Base-by-base conservation (phyloP, 177 flowering plant species). In the Vitis hybrid region DNA sequence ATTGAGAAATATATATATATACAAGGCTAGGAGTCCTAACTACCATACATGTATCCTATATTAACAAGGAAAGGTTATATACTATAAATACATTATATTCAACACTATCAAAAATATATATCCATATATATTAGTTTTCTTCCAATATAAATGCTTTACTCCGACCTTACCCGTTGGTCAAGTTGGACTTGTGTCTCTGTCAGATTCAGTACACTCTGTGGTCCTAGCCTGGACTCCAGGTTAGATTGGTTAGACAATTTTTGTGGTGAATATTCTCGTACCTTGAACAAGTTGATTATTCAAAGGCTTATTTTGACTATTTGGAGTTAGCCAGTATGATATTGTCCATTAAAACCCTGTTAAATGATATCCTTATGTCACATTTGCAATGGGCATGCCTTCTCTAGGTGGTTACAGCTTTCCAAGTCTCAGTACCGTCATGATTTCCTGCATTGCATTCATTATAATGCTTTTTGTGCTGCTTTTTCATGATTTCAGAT, bases 401-500 rank as follows among this genome's bases (percentile, higher is more conserved):
- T 26, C 13, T 23, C 5, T 60, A 15, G 10, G 9, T 56, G 13
- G 4, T 59, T 59, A 12, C 62, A 59, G 12, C 13, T 34, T 59
- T 5, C 13, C 30, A 12, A 10, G 40, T 11, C 14, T 7, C 5
- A 3, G 30, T 26, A 26, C 40, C 10, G 8, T 32, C 13, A 11
- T 12, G 5, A 2, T 3, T 5, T 17, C 10, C 8, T 62, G n/a
- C 54, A 50, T 54, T 32, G 30, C 14, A 15, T 60, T n/a, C n/a
- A 60, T 60, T 58, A 14, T 56, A 3, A 17, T 57, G 18, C 19
- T 11, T 10, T 52, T 30, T 64, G n/a, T 59, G 21, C 17, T 10
- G 67, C 52, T 49, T 2, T 62, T 70, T 52, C 56, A 18, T 75
- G 56, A 65, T 62, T 77, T 77, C 93, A 96, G 99, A 84, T 96